Conservation (phyloP, 2,329 filamentous ascomycete genomes). For the Penicillium occitanis region DNA sequence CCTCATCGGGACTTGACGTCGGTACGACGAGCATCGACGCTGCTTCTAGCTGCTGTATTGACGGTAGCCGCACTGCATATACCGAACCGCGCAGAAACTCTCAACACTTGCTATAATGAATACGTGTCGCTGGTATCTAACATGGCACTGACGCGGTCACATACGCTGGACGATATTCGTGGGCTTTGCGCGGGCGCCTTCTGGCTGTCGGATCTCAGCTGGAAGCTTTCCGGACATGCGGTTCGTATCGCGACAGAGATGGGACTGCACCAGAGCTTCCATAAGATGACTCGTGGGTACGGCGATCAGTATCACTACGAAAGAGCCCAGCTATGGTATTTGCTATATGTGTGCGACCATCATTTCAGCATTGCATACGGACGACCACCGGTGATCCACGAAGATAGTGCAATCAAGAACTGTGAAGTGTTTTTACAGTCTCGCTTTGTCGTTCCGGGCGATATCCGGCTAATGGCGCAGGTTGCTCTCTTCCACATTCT, state of each 20-base stretch:
- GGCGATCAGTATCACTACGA: slow-evolving; percentile 55
- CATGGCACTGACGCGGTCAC: slow-evolving; percentile 59
- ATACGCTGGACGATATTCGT: slow-evolving; percentile 58
- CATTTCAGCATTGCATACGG: slow-evolving; percentile 65
- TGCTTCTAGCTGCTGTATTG: slow-evolving; percentile 57
- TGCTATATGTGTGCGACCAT: slow-evolving; percentile 65
- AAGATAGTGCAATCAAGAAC: slow-evolving; percentile 58
- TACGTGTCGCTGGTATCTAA: slow-evolving; percentile 58
- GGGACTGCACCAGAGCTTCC: slow-evolving; percentile 56
- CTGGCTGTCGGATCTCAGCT: slow-evolving; percentile 63
- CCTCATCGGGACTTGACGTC: slow-evolving; percentile 53
- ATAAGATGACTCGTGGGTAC: slow-evolving; percentile 51
- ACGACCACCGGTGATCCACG: slow-evolving; percentile 58
- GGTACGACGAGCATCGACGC: slow-evolving; percentile 55
- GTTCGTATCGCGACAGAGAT: slow-evolving; percentile 60
- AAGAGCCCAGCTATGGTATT: slow-evolving; percentile 60
- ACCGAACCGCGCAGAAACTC: slow-evolving; percentile 53
- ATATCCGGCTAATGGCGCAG: slow-evolving; percentile 59
- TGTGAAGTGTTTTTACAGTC: slow-evolving; percentile 58
- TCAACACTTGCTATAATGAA: slow-evolving; percentile 57
- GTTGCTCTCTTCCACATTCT: slow-evolving; percentile 60
- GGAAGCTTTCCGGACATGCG: slow-evolving; percentile 61
- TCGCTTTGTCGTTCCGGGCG: slow-evolving; percentile 53
- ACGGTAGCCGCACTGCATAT: slow-evolving; percentile 61
- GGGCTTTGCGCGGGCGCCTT: slow-evolving; percentile 62